phyloP scores from a whole-genome alignment of 2,329 filamentous ascomycete species.

The Ramularia endophylla region DNA sequence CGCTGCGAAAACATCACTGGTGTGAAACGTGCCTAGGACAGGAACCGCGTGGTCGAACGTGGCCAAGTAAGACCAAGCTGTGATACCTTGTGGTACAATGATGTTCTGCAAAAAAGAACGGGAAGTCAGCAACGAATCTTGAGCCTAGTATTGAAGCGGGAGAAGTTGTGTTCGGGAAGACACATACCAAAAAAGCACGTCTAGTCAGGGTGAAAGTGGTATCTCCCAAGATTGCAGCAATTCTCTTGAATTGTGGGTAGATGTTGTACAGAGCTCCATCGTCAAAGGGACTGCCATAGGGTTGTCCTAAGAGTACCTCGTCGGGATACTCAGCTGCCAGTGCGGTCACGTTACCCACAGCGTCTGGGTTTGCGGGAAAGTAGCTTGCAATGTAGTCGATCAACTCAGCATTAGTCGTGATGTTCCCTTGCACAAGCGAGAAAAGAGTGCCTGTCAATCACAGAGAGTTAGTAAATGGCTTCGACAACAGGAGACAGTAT shows the following conservation, averaged over 20 bases:
- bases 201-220: constrained; percentile 66
- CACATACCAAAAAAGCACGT: constrained; percentile 33
- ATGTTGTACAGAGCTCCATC: constrained; percentile 63
- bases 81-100: constrained; percentile 47
- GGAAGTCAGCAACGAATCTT: no score
- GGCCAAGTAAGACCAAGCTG: constrained; percentile 68
- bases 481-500: no score
- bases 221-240: constrained; percentile 65
- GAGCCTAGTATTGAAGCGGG: no score
- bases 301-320: constrained; percentile 36
- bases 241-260: constrained; percentile 71
- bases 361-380: constrained; percentile 43
- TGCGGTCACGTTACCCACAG: constrained; percentile 36
- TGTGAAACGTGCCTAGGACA: constrained; percentile 69
- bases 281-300: constrained; percentile 64
- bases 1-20: constrained; percentile 63
- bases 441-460: constrained; percentile 58
- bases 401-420: constrained; percentile 55
- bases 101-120: no score
- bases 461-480: neutral
- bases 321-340: constrained; percentile 59
- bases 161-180: no score
- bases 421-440: constrained; percentile 38
- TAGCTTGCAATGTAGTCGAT: constrained; percentile 57
- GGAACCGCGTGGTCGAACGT: constrained; percentile 67